Conservation (phyloP, 495 filamentous ascomycete genomes). For the Penicillium psychrofluorescens region DNA sequence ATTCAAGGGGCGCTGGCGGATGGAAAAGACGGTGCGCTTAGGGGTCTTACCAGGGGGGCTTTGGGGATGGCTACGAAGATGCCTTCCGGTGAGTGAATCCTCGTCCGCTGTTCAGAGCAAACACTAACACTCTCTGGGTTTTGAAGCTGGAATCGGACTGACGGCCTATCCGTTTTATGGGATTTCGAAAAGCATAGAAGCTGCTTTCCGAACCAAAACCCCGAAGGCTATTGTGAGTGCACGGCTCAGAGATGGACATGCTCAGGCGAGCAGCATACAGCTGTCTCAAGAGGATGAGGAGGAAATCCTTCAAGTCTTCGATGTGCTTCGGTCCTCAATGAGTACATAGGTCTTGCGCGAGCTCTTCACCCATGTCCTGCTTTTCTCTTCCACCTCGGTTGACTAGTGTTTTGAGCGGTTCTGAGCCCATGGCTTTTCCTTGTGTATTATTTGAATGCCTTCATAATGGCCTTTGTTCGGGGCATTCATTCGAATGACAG, state of each 20-base stretch:
- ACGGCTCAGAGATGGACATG: conserved; percentile 14
- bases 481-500: too few relatives aligned
- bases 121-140: not conserved
- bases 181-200: conserved; percentile 22
- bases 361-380: too few relatives aligned
- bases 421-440: too few relatives aligned
- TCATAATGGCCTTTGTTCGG: too few relatives aligned
- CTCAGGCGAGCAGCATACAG: conserved; percentile 7
- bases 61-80: conserved; percentile 65
- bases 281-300: conserved; percentile 7
- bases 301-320: conserved; percentile 11
- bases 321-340: conserved; percentile 8
- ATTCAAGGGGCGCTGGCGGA: conserved; percentile 51
- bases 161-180: conserved; percentile 20
- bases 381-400: too few relatives aligned
- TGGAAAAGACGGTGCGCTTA: conserved; percentile 51
- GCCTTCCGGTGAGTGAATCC: conserved; percentile 12
- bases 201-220: conserved; percentile 17
- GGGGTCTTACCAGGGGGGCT: conserved; percentile 65
- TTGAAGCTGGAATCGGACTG: conserved; percentile 18
- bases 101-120: not conserved
- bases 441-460: too few relatives aligned
- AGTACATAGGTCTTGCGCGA: not conserved
- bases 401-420: too few relatives aligned
- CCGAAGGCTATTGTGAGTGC: conserved; percentile 15